These are phyloP conservation scores for Phoma sp. DNA, from an alignment of 2,329 filamentous ascomycete species.

Conservation along the genomic window DNA sequence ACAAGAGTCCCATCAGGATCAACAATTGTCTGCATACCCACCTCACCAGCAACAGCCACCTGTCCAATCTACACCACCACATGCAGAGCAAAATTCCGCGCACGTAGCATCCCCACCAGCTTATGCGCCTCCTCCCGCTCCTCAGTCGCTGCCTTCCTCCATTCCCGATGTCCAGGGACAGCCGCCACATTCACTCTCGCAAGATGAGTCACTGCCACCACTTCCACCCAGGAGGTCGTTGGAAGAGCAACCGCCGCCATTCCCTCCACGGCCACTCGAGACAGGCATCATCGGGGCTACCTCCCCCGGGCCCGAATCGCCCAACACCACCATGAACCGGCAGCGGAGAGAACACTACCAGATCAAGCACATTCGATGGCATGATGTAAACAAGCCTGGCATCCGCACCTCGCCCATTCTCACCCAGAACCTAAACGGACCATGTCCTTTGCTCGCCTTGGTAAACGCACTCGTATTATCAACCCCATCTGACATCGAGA, in stretches of 20 bases:
- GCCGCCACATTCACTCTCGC: conserved; percentile 17
- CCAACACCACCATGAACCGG: conserved; percentile 48
- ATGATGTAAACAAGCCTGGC: conserved; percentile 66
- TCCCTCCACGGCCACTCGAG: conserved; percentile 44
- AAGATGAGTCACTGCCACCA: conserved; percentile 36
- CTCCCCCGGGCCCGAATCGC: conserved; percentile 45
- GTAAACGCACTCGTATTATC: conserved; percentile 91
- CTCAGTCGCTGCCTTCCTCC: conserved; percentile 13
- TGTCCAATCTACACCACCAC: not conserved
- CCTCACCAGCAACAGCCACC: not conserved
- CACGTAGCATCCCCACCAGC: not conserved
- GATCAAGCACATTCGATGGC: conserved; percentile 90
- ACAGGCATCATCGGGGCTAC: conserved; percentile 23
- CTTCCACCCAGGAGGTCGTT: conserved; percentile 42
- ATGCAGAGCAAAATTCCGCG: not conserved
- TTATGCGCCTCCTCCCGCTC: conserved; percentile 4
- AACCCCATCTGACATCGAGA: conserved; percentile 69
- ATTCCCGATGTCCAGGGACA: not conserved
- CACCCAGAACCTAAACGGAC: conserved; percentile 92
- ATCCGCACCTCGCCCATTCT: conserved; percentile 84
- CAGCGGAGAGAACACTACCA: conserved; percentile 81
- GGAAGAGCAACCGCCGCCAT: conserved; percentile 42
- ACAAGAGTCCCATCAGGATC: not conserved
- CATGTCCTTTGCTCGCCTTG: conserved; percentile 88
- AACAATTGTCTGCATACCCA: not conserved